A percentile compares a stretch with the other conserved stretches of the same genome.
Conservation (phyloP, 164 flowering plant genomes). For the Stephania japonica region DNA sequence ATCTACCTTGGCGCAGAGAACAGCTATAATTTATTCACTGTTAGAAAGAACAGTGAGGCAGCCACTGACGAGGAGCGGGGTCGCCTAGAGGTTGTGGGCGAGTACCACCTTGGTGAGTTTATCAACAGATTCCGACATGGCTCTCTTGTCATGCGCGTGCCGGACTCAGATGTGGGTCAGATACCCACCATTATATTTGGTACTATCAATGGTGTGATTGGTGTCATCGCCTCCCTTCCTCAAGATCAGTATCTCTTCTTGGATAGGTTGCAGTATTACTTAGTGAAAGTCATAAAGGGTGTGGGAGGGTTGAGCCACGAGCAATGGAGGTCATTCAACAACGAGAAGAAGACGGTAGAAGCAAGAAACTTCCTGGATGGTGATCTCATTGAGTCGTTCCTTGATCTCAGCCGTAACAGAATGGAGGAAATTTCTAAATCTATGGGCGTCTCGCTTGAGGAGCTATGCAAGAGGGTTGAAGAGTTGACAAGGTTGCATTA, state of each 20-base stretch:
- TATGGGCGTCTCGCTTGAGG: slow-evolving; percentile 73
- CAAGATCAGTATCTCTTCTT: slow-evolving; percentile 72
- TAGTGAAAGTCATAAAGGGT: slow-evolving; percentile 88
- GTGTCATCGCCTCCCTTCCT: slow-evolving; percentile 87
- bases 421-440: slow-evolving; percentile 83
- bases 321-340: slow-evolving; percentile 91
- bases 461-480: slow-evolving; percentile 93
- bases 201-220: slow-evolving; percentile 84
- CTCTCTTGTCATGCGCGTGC: slow-evolving; percentile 91
- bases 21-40: slow-evolving; percentile 78
- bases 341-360: slow-evolving; percentile 79
- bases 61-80: slow-evolving; percentile 95
- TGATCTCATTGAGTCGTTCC: slow-evolving; percentile 87
- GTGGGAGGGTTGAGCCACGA: slow-evolving; percentile 96
- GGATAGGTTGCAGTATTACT: slow-evolving; percentile 73
- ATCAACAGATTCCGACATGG: slow-evolving; percentile 87
- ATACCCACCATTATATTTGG: slow-evolving; percentile 90
- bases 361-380: slow-evolving; percentile 88
- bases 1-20: slow-evolving; percentile 92
- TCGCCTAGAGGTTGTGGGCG: slow-evolving; percentile 88
- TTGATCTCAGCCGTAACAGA: slow-evolving; percentile 73
- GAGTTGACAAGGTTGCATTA: slow-evolving; percentile 88
- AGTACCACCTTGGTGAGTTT: slow-evolving; percentile 94
- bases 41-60: slow-evolving; percentile 89
- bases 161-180: slow-evolving; percentile 92